These are phyloP conservation scores for Picochlorum sp. DNA, from an alignment of 139 green algal species.

Conservation along the genomic window DNA sequence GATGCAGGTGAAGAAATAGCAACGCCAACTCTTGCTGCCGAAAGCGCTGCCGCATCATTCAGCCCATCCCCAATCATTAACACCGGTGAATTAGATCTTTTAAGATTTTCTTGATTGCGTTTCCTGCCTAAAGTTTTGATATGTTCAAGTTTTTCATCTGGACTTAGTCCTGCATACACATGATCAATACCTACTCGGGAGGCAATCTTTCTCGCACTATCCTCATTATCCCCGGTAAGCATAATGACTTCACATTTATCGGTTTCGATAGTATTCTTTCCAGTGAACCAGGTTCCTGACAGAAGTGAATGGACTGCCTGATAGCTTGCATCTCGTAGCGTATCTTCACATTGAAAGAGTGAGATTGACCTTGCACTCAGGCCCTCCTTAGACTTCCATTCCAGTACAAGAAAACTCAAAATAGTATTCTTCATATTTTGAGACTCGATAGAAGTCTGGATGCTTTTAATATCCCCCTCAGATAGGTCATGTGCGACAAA, in stretches of 20 bases:
- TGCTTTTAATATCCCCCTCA: background rate
- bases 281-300: slow-evolving; percentile 17
- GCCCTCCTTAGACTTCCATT: background rate
- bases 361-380: slow-evolving; percentile 22
- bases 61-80: slow-evolving; percentile 76
- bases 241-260: slow-evolving; percentile 29
- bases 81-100: slow-evolving; percentile 27
- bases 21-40: slow-evolving; percentile 55
- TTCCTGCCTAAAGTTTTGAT: slow-evolving; percentile 9
- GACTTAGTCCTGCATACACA: slow-evolving; percentile 48
- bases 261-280: background rate
- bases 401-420: slow-evolving; percentile 15
- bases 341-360: slow-evolving; percentile 57
- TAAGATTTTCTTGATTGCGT: slow-evolving; percentile 2
- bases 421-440: background rate
- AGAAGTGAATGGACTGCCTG: slow-evolving; percentile 41
- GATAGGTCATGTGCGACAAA: background rate
- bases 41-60: slow-evolving; percentile 66
- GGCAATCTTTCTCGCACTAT: slow-evolving; percentile 34
- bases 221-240: slow-evolving; percentile 67
- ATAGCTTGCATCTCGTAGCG: slow-evolving; percentile 32
- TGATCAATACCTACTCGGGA: slow-evolving; percentile 40
- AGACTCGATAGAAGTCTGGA: background rate
- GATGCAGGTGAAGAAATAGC: slow-evolving; percentile 45
- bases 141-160: slow-evolving; percentile 58